Conservation (phyloP, 1,284 basidiomycete genomes). For the Cystobasidium pallidum region DNA sequence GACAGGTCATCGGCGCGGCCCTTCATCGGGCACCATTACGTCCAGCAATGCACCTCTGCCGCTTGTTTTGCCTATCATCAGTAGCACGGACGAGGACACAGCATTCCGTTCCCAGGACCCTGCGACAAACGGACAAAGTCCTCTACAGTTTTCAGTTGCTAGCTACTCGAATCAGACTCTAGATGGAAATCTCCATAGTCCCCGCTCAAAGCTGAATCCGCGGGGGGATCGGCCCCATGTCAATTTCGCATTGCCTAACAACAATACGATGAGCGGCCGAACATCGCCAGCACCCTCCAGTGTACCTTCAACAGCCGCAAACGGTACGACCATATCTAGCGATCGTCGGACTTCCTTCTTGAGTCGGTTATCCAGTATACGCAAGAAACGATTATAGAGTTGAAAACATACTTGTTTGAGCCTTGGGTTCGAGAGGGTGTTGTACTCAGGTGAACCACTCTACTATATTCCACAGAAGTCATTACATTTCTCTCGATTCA, state of each 20-base stretch:
- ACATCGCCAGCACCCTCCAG: conserved; percentile 18
- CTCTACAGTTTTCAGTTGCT: background rate
- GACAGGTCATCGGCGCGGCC: conserved; percentile 27
- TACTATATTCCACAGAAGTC: too few species aligned
- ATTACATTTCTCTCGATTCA: too few species aligned
- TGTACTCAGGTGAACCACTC: too few species aligned
- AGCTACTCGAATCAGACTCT: conserved; percentile 4
- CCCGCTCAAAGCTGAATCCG: conserved; percentile 12
- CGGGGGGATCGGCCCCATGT: background rate
- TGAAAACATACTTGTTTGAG: background rate
- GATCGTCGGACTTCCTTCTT: conserved; percentile 30
- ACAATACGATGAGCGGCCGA: conserved; percentile 1
- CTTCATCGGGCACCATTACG: conserved; percentile 18
- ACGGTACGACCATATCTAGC: conserved; percentile 13
- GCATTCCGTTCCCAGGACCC: background rate
- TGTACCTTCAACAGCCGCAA: conserved; percentile 1
- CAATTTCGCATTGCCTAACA: conserved; percentile 1
- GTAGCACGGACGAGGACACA: background rate
- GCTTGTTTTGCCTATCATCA: conserved; percentile 24
- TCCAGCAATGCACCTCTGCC: conserved; percentile 33
- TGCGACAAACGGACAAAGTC: background rate
- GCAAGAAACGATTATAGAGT: conserved; percentile 28
- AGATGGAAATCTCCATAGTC: background rate
- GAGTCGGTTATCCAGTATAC: conserved; percentile 32
- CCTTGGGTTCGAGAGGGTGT: too few species aligned